Conservation (phyloP, 2,329 filamentous ascomycete genomes). For the Cladobotryum protrusum region DNA sequence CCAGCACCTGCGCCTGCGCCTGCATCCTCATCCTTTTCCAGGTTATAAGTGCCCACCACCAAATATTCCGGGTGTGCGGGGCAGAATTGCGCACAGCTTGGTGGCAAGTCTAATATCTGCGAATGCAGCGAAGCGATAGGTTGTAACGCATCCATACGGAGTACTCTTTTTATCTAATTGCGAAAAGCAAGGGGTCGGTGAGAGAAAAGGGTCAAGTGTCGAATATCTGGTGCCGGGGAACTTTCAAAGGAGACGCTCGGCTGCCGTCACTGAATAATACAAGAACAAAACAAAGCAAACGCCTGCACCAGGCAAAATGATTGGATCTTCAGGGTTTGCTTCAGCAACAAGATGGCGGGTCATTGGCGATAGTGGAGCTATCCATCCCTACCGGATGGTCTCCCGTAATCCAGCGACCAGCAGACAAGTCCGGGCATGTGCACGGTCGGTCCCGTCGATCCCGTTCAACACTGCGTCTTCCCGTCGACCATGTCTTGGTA, state of each 20-base stretch:
- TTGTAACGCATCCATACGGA: constrained; percentile 11
- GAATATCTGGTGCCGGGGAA: too few species aligned
- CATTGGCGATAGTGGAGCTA: too few species aligned
- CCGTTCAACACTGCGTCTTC: background rate
- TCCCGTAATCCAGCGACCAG: too few species aligned
- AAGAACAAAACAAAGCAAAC: background rate
- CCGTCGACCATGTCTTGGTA: background rate
- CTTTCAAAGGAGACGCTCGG: too few species aligned
- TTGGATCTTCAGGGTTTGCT: too few species aligned
- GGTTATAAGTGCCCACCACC: constrained; percentile 77
- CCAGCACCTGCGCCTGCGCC: constrained; percentile 7
- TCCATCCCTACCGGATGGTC: too few species aligned
- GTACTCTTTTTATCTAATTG: background rate
- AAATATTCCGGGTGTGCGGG: constrained; percentile 57
- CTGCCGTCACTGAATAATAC: background rate
- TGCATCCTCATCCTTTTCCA: constrained; percentile 45
- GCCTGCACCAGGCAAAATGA: too few species aligned
- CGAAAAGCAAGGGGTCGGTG: background rate
- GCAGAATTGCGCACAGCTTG: constrained; percentile 73
- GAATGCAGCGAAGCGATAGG: constrained; percentile 40
- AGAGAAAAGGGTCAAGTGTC: background rate
- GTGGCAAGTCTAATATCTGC: constrained; percentile 57
- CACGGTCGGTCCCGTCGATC: background rate
- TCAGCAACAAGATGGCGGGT: too few species aligned
- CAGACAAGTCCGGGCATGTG: too few species aligned